Evolutionary conservation across 2,329 filamentous ascomycete genomes (phyloP).

Genomic region (Meredithiella fracta): DNA sequence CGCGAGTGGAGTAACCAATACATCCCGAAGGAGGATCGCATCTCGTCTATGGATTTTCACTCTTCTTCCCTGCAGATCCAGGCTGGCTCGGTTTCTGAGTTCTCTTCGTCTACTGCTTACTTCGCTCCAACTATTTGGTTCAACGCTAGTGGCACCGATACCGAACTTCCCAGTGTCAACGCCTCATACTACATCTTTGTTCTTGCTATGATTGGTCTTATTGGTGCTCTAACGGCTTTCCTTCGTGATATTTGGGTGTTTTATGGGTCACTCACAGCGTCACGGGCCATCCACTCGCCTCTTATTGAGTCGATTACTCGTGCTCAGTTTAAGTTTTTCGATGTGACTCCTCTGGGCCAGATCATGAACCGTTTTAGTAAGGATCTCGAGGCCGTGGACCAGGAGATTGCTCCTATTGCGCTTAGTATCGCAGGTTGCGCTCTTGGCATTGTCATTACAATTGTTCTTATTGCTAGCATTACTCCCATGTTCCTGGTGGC

Average conservation of each 20-base stretch:
- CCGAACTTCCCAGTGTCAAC: conserved; percentile 41
- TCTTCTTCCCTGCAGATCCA: conserved; percentile 4
- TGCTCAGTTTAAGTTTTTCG: conserved; percentile 95
- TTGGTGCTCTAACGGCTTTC: conserved; percentile 68
- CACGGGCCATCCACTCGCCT: conserved; percentile 62
- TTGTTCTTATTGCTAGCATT: conserved; percentile 71
- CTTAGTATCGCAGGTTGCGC: conserved; percentile 55
- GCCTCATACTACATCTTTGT: conserved; percentile 68
- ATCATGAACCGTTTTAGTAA: conserved; percentile 98
- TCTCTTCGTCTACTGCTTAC: conserved; percentile 4
- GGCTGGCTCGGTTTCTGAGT: conserved; percentile 1
- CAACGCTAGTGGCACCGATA: conserved; percentile 1
- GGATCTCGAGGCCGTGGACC: conserved; percentile 85
- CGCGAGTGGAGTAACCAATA: conserved; percentile 91
- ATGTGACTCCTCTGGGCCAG: conserved; percentile 86
- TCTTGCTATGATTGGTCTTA: conserved; percentile 63
- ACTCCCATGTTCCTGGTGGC: conserved; percentile 85
- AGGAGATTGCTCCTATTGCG: conserved; percentile 85
- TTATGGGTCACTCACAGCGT: conserved; percentile 77
- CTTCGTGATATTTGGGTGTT: conserved; percentile 78
- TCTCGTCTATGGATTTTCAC: conserved; percentile 4
- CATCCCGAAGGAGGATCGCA: conserved; percentile 26
- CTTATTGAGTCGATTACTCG: conserved; percentile 67
- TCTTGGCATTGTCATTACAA: conserved; percentile 60
- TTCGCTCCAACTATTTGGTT: conserved; percentile 10